These are phyloP conservation scores for Sindora glabra DNA, from an alignment of 306 rosid species.

Conservation along the genomic window DNA sequence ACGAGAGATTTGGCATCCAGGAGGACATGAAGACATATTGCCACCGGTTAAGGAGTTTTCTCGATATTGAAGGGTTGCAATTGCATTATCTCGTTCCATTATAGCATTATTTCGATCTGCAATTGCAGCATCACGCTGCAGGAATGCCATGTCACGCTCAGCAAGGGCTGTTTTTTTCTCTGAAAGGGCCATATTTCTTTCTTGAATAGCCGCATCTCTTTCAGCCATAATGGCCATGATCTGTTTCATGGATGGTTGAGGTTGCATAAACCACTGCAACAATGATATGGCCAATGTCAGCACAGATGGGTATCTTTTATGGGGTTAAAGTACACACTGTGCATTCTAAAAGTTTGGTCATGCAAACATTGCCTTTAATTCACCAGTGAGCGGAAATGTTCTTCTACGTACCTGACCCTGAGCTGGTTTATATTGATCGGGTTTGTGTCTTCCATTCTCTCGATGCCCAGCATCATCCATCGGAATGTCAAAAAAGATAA, in stretches of 20 bases:
- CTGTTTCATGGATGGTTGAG: conserved; percentile 95
- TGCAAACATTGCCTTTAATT: neutral
- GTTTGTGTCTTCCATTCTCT: conserved; percentile 90
- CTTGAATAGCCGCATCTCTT: conserved; percentile 90
- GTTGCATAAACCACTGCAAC: conserved; percentile 95
- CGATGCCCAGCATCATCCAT: conserved; percentile 93
- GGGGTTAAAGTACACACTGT: neutral
- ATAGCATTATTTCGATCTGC: conserved; percentile 79
- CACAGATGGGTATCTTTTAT: neutral
- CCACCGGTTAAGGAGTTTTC: conserved; percentile 56
- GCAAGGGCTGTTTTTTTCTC: conserved; percentile 89
- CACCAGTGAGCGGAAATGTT: neutral
- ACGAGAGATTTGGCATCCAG: conserved; percentile 96
- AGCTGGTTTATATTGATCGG: conserved; percentile 77
- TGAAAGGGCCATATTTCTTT: conserved; percentile 80
- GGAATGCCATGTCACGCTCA: conserved; percentile 84
- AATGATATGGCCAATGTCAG: neutral
- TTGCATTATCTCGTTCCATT: conserved; percentile 77
- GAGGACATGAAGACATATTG: conserved; percentile 67
- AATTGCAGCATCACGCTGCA: conserved; percentile 87
- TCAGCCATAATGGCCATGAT: conserved; percentile 89
- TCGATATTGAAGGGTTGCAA: conserved; percentile 79
- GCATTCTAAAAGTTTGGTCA: neutral
- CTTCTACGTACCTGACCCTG: conserved; percentile 78
- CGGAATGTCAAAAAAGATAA: conserved; percentile 21